Conservation (phyloP, 768 basidiomycete genomes). For the Lentinula sp. region DNA sequence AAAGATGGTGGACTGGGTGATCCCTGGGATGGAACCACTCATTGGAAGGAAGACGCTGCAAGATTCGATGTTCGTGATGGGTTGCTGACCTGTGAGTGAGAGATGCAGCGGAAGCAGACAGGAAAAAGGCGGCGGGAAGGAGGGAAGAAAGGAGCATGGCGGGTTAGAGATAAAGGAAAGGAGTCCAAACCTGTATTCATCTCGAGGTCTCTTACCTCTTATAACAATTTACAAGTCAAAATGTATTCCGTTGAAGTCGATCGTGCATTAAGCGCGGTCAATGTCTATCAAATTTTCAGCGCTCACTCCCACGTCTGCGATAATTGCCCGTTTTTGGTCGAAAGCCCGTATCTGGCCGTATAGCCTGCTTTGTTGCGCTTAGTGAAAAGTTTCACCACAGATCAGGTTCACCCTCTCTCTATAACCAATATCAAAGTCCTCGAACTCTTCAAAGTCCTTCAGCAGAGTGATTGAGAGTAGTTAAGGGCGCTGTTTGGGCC, state of each 20-base stretch:
- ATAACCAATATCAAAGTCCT: no score
- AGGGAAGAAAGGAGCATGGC: slow-evolving; percentile 9
- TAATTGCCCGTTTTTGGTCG: not conserved
- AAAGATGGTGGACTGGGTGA: slow-evolving; percentile 59
- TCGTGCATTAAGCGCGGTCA: not conserved
- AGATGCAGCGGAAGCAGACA: slow-evolving; percentile 12
- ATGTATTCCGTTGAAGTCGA: not conserved
- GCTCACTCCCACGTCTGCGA: not conserved
- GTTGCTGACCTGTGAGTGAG: slow-evolving; percentile 16
- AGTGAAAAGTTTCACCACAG: not conserved
- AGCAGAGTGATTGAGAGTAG: no score
- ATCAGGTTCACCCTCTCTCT: not conserved
- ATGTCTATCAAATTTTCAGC: not conserved
- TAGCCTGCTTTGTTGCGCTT: not conserved
- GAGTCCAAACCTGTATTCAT: not conserved
- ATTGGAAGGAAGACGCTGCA: slow-evolving; percentile 25
- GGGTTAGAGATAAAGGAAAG: not conserved
- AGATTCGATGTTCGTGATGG: slow-evolving; percentile 18
- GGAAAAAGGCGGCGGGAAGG: slow-evolving; percentile 17
- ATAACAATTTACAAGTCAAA: not conserved
- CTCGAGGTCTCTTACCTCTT: not conserved
- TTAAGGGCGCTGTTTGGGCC: no score
- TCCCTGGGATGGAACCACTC: slow-evolving; percentile 58
- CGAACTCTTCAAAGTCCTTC: no score
- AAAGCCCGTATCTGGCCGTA: not conserved